A percentile compares a stretch with the other conserved stretches of the same genome.
These are phyloP conservation scores for Viola odorata DNA, from an alignment of 345 rosid species.

Conservation along the genomic window DNA sequence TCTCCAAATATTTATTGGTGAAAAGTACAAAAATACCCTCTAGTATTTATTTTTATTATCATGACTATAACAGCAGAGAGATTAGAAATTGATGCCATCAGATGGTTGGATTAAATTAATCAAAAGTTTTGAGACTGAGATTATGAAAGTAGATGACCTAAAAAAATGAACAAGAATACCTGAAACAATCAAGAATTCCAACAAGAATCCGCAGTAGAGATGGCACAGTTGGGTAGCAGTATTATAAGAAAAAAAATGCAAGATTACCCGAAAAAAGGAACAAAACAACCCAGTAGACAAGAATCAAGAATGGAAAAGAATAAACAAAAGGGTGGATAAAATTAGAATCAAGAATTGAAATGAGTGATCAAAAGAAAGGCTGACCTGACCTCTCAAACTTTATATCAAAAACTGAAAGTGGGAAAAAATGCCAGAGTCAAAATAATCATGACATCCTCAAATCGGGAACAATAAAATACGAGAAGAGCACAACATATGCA, in stretches of 20 bases:
- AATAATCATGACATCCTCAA: not conserved
- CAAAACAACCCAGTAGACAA: not conserved
- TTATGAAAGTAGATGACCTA: not conserved
- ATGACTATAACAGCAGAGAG: slow-evolving; percentile 11
- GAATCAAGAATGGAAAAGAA: not conserved
- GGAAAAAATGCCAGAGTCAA: not conserved
- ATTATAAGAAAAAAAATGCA: not conserved
- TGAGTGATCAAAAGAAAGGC: too few species aligned
- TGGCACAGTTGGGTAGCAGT: too few species aligned
- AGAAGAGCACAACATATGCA: not conserved
- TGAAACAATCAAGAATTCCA: not conserved
- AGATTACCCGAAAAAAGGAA: not conserved
- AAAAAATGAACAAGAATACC: not conserved
- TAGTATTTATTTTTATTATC: too few species aligned
- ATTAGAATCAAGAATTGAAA: too few species aligned
- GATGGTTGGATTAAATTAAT: too few species aligned
- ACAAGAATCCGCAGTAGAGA: too few species aligned
- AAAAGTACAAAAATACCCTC: too few species aligned
- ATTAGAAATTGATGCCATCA: not conserved
- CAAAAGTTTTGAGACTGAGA: too few species aligned
- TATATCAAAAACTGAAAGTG: not conserved
- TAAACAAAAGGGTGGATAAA: not conserved
- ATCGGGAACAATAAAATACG: not conserved
- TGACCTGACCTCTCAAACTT: too few species aligned
- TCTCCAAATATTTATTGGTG: too few species aligned